A percentile compares a stretch with the other conserved stretches of the same genome.
Evolutionary conservation across 2,329 filamentous ascomycete genomes (phyloP).

Genomic region (Xylariaceae sp.): DNA sequence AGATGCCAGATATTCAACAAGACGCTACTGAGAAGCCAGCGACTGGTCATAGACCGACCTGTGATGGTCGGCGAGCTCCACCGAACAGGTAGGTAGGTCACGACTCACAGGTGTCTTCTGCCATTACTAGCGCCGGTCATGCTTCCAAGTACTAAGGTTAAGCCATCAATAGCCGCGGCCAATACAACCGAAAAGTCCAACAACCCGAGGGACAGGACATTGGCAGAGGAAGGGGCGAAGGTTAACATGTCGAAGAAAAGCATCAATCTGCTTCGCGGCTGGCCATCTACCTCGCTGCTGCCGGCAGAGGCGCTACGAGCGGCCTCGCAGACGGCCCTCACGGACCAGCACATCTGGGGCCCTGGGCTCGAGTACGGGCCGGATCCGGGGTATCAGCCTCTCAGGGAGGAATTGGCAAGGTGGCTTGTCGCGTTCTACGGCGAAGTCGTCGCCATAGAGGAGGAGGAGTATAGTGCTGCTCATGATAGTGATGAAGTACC

Average conservation of each 20-base stretch:
- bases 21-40: neutral
- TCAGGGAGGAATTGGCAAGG: slow-evolving; percentile 60
- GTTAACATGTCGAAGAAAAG: slow-evolving; percentile 31
- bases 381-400: slow-evolving; percentile 65
- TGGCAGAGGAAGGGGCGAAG: too few relatives aligned
- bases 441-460: neutral
- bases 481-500: too few relatives aligned
- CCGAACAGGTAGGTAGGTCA: too few relatives aligned
- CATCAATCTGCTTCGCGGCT: slow-evolving; percentile 64
- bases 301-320: slow-evolving; percentile 57
- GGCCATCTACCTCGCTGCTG: slow-evolving; percentile 59
- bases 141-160: too few relatives aligned
- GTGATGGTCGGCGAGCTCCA: neutral
- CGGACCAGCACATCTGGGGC: slow-evolving; percentile 50
- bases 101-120: neutral
- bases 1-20: too few relatives aligned
- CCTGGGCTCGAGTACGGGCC: slow-evolving; percentile 74
- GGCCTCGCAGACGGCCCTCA: slow-evolving; percentile 57
- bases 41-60: neutral
- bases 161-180: neutral
- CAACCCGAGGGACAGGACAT: neutral
- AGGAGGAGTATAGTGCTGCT: neutral
- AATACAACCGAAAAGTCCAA: neutral
- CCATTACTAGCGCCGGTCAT: neutral
- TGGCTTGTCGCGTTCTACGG: slow-evolving; percentile 65